A percentile compares a stretch with the other conserved stretches of the same genome.
phyloP scores from a whole-genome alignment of 2,329 filamentous ascomycete species.

The Fusarium odoratissimum region DNA sequence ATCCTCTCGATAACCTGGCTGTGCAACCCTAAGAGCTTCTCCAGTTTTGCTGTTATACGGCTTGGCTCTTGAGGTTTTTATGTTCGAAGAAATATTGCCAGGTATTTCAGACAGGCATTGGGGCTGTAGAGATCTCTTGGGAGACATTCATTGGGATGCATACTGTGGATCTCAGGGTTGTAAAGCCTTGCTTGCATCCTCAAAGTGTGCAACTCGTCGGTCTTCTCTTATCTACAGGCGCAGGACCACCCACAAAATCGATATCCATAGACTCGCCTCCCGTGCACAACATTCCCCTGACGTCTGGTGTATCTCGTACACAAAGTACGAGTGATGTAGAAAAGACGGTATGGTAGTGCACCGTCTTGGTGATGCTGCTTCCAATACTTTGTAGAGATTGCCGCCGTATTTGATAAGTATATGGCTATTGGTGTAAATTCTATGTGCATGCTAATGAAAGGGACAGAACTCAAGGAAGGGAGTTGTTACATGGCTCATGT shows the following conservation, averaged over 20 bases:
- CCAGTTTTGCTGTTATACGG: background rate
- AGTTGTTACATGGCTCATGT: background rate
- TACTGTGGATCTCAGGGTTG: background rate
- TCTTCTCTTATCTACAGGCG: background rate
- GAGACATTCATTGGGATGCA: background rate
- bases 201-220: background rate
- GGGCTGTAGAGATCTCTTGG: background rate
- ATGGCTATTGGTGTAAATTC: background rate
- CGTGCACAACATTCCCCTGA: too few relatives aligned
- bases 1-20: too few relatives aligned
- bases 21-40: background rate
- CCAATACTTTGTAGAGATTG: background rate
- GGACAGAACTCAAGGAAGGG: background rate
- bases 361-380: background rate
- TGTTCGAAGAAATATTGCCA: too few relatives aligned
- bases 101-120: too few relatives aligned
- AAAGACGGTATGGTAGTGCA: background rate
- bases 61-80: background rate
- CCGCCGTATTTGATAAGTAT: rapidly evolving
- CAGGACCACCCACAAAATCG: background rate
- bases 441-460: background rate
- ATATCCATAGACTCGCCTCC: rapidly evolving
- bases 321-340: background rate
- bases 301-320: background rate
- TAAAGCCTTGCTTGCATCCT: background rate